phyloP scores from a whole-genome alignment of 768 basidiomycete genomes.

The Auricularia heimuer region DNA sequence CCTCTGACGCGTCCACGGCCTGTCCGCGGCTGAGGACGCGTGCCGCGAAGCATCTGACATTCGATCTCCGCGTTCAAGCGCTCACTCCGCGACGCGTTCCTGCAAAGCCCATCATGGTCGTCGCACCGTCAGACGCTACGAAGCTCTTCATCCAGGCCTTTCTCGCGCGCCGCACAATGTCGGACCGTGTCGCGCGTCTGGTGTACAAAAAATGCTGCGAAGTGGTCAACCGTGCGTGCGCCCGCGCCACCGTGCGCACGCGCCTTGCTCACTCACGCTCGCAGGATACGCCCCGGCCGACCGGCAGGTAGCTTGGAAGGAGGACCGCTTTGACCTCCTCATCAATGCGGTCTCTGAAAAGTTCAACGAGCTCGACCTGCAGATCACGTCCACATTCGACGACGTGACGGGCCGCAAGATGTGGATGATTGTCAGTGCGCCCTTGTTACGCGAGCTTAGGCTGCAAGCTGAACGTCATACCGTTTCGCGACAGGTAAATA shows the following conservation, averaged over 20 bases:
- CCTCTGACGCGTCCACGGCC: too few species aligned
- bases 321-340: constrained; percentile 50
- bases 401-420: constrained; percentile 54
- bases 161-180: constrained; percentile 58
- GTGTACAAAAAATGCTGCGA: constrained; percentile 62
- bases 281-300: background rate
- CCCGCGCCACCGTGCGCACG: background rate
- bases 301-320: constrained; percentile 6
- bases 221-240: constrained; percentile 50
- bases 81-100: background rate
- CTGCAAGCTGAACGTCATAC: background rate
- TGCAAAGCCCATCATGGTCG: background rate
- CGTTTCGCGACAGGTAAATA: constrained; percentile 49
- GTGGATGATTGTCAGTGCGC: constrained; percentile 23
- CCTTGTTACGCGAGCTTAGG: background rate
- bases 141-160: constrained; percentile 67
- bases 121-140: background rate
- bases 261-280: background rate
- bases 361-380: constrained; percentile 62
- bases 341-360: constrained; percentile 48
- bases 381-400: constrained; percentile 54
- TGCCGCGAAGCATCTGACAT: too few species aligned
- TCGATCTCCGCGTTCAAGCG: too few species aligned
- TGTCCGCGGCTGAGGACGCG: too few species aligned
- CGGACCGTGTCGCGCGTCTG: constrained; percentile 50